Evolutionary conservation across 441 rosid species (phyloP).

Genomic region (Jatropha podagrica): DNA sequence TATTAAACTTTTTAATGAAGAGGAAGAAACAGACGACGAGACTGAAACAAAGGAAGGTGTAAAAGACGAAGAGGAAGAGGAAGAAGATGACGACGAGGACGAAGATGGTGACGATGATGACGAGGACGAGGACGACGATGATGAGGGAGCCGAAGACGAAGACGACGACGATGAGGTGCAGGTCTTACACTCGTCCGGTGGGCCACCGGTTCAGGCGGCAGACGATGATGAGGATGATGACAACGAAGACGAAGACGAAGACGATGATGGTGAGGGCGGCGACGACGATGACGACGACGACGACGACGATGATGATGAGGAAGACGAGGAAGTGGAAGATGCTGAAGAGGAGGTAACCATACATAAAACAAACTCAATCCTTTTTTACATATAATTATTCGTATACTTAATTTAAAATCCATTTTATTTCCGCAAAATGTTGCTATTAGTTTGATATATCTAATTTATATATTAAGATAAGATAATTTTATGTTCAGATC

Average conservation of each 20-base stretch:
- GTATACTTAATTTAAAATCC: not conserved
- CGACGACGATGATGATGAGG: conserved; percentile 37
- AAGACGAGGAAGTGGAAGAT: conserved; percentile 38
- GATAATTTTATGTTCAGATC: conserved; percentile 12
- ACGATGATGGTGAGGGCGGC: conserved; percentile 34
- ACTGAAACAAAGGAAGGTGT: conserved; percentile 30
- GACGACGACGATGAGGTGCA: conserved; percentile 53
- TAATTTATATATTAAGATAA: not conserved
- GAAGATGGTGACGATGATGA: conserved; percentile 34
- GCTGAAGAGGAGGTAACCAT: conserved; percentile 45
- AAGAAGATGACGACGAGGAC: conserved; percentile 34
- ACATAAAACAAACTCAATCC: not conserved
- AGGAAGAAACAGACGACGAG: conserved; percentile 34
- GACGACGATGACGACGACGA: conserved; percentile 48
- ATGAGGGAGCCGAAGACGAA: conserved; percentile 32
- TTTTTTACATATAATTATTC: not conserved
- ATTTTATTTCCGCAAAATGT: not conserved
- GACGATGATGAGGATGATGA: conserved; percentile 58
- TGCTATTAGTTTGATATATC: not conserved
- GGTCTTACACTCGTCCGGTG: conserved; percentile 50
- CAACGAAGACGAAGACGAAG: conserved; percentile 30
- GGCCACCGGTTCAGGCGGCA: conserved; percentile 51
- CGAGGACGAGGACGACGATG: conserved; percentile 40
- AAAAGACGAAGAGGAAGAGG: conserved; percentile 34
- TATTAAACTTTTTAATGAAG: conserved; percentile 32